Percentiles rank a stretch among this genome's conserved stretches.
Conservation (phyloP, 257 asterid species). For the Sherardia arvensis region DNA sequence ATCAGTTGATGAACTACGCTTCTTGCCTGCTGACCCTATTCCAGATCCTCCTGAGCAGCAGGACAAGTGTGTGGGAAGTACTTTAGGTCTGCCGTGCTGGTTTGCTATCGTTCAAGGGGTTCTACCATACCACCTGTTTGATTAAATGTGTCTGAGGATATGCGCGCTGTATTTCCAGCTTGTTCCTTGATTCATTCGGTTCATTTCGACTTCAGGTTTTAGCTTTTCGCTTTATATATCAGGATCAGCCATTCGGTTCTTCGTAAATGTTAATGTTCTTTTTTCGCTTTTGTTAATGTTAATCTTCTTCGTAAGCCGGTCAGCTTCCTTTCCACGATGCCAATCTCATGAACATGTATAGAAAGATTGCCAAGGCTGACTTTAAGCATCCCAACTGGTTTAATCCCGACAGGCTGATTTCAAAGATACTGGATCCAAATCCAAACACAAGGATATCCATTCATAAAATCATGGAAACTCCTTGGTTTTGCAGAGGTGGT, state of each 20-base stretch:
- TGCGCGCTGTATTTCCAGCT: background rate
- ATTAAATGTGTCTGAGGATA: background rate
- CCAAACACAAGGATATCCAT: constrained; percentile 53
- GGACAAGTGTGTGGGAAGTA: too few relatives aligned
- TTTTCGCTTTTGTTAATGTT: constrained; percentile 18
- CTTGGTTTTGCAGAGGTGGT: constrained; percentile 22
- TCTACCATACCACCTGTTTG: constrained; percentile 1
- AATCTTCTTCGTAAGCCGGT: constrained; percentile 36
- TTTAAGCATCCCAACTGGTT: constrained; percentile 61
- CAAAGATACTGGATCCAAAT: constrained; percentile 60
- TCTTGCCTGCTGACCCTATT: too few relatives aligned
- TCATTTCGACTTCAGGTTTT: background rate
- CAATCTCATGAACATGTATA: constrained; percentile 70
- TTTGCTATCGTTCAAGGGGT: too few relatives aligned
- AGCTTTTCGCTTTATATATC: background rate
- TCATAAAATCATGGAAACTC: constrained; percentile 52
- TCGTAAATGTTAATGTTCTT: background rate
- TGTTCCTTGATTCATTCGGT: background rate
- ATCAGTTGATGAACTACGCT: too few relatives aligned
- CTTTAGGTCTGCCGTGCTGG: too few relatives aligned
- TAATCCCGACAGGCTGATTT: constrained; percentile 44
- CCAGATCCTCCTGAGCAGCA: too few relatives aligned
- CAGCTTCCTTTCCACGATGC: constrained; percentile 51
- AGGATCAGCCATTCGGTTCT: background rate
- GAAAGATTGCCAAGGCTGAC: constrained; percentile 57